Evolutionary conservation across 2,329 filamentous ascomycete genomes (phyloP), one percentile per base, ranked within the genome.

Genomic region (Beauveria australis): DNA sequence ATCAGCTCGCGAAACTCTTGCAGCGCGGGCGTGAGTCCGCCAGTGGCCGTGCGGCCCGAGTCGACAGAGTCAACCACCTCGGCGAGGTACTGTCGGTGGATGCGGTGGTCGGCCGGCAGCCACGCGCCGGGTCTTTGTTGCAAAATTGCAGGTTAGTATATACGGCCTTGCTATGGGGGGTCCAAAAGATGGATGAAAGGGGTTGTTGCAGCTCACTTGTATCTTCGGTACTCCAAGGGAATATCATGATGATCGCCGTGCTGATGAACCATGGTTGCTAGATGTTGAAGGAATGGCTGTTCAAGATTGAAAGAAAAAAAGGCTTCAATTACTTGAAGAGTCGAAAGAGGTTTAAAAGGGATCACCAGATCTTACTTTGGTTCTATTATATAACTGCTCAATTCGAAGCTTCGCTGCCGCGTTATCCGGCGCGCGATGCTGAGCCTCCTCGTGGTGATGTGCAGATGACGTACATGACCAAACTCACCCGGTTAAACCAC

Each of bases 1-100:
- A 91, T 89, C 26, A 89, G 73, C 1, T 81, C 70, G 67, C 85
- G 78, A 74, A 91, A 89, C 64, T 89, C 87, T 63, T 79, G 66
- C 0, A 90, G 71, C 0, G 84, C 84, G 0, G 85, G 86, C 14
- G 81, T 78, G 0, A 89, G 75, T 2, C 79, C 70, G 64, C 79
- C 72, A 5, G 72, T 67, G 64, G 79, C 72, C 5, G 72, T 67
- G 8, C 19, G 7, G 24, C 33, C 33, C 18, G 46, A 7, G 48
- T 60, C 81, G 24, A 85, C 79, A 46, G 85, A 75, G 8, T 80
- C 71, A 48, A 86, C 78, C 22, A 83, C 76, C 16, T 76, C 76
- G 8, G 74, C 73, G n/a, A 90, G 79, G 83, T 83, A 90, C 69
- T 83, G 79, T 60, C 77, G 79, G 70, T 88, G 84, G 10, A 85